Percentiles rank a stretch among this genome's conserved stretches.
Conservation (phyloP, 306 rosid genomes). For the Castanea sativa region DNA sequence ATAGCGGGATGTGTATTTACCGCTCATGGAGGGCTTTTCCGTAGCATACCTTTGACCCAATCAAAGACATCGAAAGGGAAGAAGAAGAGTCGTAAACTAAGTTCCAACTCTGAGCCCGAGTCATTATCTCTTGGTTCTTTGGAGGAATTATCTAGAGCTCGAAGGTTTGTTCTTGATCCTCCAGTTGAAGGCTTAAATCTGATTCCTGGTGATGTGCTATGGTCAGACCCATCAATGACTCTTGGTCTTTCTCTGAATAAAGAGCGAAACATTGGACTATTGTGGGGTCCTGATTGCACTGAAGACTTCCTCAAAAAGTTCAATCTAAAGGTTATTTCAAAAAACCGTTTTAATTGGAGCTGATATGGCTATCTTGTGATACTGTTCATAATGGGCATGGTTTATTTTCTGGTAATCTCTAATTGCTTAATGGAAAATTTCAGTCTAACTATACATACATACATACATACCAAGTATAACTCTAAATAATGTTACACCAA, state of each 20-base stretch:
- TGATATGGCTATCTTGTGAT: not conserved
- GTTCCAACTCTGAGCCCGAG: no score
- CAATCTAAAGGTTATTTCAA: conserved; percentile 63
- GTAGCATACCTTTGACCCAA: conserved; percentile 28
- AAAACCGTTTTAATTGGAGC: no score
- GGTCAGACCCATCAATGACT: conserved; percentile 72
- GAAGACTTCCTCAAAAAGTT: conserved; percentile 68
- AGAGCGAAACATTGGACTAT: conserved; percentile 29
- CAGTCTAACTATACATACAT: no score
- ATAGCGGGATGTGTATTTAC: conserved; percentile 69
- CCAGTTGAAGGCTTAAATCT: conserved; percentile 63
- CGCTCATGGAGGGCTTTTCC: conserved; percentile 90
- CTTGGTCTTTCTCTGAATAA: no score
- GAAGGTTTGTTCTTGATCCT: conserved; percentile 54
- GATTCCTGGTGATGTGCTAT: conserved; percentile 67
- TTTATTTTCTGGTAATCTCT: not conserved
- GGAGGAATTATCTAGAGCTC: conserved; percentile 58
- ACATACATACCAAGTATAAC: no score
- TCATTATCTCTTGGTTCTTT: conserved; percentile 49
- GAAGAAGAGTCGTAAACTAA: no score
- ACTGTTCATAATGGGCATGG: not conserved
- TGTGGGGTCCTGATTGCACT: conserved; percentile 94
- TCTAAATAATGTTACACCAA: no score
- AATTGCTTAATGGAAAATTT: not conserved
- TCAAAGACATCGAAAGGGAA: no score